Percentiles rank a stretch among this genome's conserved stretches.
These are phyloP conservation scores for Cutaneotrichosporon cutaneum DNA, from an alignment of 1,284 basidiomycete genomes.

Conservation along the genomic window DNA sequence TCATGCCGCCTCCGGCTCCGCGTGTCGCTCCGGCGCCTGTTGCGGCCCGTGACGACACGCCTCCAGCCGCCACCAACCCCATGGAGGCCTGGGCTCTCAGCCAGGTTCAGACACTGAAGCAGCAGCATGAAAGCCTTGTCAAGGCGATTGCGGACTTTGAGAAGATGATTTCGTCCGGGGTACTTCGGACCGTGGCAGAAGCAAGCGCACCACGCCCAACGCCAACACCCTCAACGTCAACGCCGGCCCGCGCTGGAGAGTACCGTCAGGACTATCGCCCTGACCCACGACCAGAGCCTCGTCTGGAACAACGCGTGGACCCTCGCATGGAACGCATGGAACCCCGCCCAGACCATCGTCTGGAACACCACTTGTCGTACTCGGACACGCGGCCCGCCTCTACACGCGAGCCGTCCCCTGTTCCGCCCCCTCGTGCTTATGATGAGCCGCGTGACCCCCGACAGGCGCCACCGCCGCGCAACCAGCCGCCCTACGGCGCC, in stretches of 20 bases:
- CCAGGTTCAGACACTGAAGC: slow-evolving; percentile 19
- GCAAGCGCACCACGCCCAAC: not conserved
- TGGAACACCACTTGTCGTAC: not conserved
- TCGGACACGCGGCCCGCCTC: not conserved
- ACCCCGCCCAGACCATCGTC: not conserved
- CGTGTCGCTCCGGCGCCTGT: not conserved
- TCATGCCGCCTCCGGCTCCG: not conserved
- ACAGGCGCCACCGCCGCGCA: not conserved
- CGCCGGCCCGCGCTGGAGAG: not conserved
- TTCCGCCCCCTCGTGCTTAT: not conserved
- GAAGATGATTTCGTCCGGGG: slow-evolving; percentile 11
- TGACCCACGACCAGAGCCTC: not conserved
- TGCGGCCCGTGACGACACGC: not conserved
- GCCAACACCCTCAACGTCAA: not conserved
- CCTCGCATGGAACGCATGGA: not conserved
- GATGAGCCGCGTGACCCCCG: not conserved
- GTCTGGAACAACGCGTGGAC: not conserved
- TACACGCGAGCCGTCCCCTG: not conserved
- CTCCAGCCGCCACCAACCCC: not conserved
- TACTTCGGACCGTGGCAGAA: not conserved
- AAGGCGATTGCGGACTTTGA: slow-evolving; percentile 23
- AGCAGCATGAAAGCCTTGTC: slow-evolving; percentile 18
- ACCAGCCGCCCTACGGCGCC: slow-evolving; percentile 1
- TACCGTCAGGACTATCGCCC: not conserved
- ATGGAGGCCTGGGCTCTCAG: slow-evolving; percentile 16